phyloP scores from a whole-genome alignment of 2,329 filamentous ascomycete species.

The Botrytis medusae region DNA sequence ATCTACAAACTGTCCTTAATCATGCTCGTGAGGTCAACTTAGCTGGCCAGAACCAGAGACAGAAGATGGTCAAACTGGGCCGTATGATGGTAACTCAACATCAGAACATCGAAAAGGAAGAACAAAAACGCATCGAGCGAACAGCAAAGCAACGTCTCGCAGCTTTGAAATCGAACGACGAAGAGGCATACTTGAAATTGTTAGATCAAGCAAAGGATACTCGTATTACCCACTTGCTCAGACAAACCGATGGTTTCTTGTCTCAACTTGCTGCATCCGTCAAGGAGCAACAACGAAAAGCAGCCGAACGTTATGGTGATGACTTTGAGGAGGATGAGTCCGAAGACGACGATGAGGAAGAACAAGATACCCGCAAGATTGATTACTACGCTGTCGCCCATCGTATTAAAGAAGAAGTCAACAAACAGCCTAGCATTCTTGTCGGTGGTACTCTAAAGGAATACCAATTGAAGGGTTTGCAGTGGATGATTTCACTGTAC shows the following conservation, averaged over 20 bases:
- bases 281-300: conserved; percentile 85
- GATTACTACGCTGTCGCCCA: conserved; percentile 99
- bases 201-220: conserved; percentile 99
- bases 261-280: conserved; percentile 93
- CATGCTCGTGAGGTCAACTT: conserved; percentile 78
- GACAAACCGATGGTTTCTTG: conserved; percentile 96
- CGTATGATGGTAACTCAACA: conserved; percentile 88
- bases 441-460: conserved; percentile 94
- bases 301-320: conserved; percentile 73
- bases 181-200: conserved; percentile 97
- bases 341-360: conserved; percentile 68
- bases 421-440: conserved; percentile 76
- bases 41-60: conserved; percentile 64
- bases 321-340: conserved; percentile 54
- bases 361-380: conserved; percentile 74
- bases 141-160: conserved; percentile 99
- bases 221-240: conserved; percentile 94
- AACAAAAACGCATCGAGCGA: conserved; percentile 96
- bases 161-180: conserved; percentile 97
- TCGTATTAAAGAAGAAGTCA: conserved; percentile 90
- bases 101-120: conserved; percentile 97
- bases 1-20: conserved; percentile 80
- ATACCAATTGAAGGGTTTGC: conserved; percentile 96
- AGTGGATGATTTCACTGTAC: conserved; percentile 99
- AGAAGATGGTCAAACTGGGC: conserved; percentile 81